These are phyloP conservation scores for Discostella pseudostelligera DNA, from an alignment of 108 stramenopile genomes.

Conservation along the genomic window DNA sequence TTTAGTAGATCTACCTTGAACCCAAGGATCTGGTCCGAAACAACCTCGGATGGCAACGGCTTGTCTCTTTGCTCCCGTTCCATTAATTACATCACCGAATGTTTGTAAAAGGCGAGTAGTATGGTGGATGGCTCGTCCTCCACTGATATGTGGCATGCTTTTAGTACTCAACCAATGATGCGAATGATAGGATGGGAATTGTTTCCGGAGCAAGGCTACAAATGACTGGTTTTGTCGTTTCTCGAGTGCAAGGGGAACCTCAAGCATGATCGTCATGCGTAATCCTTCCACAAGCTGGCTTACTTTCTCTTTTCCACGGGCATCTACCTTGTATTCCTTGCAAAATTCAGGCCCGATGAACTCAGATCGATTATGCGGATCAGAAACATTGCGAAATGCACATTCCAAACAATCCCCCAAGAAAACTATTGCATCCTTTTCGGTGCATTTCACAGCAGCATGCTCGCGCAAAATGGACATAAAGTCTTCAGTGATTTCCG, in stretches of 20 bases:
- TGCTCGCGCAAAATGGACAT: conserved; percentile 24
- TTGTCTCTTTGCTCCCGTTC: background rate
- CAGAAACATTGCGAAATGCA: conserved; percentile 33
- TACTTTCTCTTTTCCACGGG: conserved; percentile 16
- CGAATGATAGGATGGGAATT: background rate
- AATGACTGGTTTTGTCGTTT: background rate
- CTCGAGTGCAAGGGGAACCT: conserved; percentile 35
- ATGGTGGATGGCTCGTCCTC: conserved; percentile 44
- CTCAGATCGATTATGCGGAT: conserved; percentile 23
- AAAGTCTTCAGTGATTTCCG: conserved; percentile 39
- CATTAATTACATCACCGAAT: conserved; percentile 30
- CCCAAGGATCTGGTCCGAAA: conserved; percentile 40
- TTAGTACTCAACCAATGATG: conserved; percentile 37
- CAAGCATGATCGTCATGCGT: conserved; percentile 8
- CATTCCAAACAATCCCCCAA: conserved; percentile 54
- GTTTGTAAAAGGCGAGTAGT: conserved; percentile 48
- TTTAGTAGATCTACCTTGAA: conserved; percentile 20
- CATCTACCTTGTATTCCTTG: conserved; percentile 24
- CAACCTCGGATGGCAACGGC: conserved; percentile 16
- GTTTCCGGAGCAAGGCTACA: no score
- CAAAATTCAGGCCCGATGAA: conserved; percentile 41
- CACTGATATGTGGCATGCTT: conserved; percentile 29
- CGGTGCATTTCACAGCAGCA: conserved; percentile 6
- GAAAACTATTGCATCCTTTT: conserved; percentile 34
- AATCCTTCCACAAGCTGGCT: conserved; percentile 13